phyloP scores from a whole-genome alignment of 192 early-diverging fungal genomes.

The Globomyces pollinis-pini region DNA sequence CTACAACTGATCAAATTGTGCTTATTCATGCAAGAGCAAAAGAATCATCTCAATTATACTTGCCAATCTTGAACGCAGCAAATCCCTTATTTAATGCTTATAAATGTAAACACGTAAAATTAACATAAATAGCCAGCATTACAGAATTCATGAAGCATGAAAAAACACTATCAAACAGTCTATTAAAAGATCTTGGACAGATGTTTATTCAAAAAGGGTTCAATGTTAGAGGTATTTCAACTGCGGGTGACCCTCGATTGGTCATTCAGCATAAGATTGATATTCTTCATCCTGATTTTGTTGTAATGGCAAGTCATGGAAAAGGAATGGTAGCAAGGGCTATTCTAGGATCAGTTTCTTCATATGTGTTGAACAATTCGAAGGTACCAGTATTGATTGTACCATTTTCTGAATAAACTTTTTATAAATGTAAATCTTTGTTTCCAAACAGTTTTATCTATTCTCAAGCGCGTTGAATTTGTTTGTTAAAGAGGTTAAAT shows the following conservation, averaged over 20 bases:
- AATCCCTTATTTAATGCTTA: too few relatives aligned
- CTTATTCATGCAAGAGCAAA: conserved; percentile 21
- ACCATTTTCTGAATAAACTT: too few relatives aligned
- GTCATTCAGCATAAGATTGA: conserved; percentile 1
- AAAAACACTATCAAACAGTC: neutral
- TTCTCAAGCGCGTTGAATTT: too few relatives aligned
- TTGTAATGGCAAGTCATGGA: conserved; percentile 21
- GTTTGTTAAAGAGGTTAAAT: too few relatives aligned
- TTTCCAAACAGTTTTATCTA: too few relatives aligned
- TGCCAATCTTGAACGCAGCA: too few relatives aligned
- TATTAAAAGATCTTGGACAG: neutral
- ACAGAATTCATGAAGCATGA: neutral
- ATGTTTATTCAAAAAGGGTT: neutral
- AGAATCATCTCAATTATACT: too few relatives aligned
- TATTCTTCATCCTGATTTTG: conserved; percentile 11
- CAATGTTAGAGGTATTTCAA: conserved; percentile 1
- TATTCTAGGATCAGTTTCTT: conserved; percentile 36
- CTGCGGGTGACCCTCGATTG: conserved; percentile 1
- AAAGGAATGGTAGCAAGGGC: conserved; percentile 19
- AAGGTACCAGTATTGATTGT: conserved; percentile 26
- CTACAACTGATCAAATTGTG: conserved; percentile 22
- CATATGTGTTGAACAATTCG: conserved; percentile 35
- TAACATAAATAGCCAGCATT: too few relatives aligned
- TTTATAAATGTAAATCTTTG: too few relatives aligned
- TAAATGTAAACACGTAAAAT: too few relatives aligned